Base-by-base conservation (phyloP, 768 basidiomycete genomes). In the Gautieria morchelliformis region DNA sequence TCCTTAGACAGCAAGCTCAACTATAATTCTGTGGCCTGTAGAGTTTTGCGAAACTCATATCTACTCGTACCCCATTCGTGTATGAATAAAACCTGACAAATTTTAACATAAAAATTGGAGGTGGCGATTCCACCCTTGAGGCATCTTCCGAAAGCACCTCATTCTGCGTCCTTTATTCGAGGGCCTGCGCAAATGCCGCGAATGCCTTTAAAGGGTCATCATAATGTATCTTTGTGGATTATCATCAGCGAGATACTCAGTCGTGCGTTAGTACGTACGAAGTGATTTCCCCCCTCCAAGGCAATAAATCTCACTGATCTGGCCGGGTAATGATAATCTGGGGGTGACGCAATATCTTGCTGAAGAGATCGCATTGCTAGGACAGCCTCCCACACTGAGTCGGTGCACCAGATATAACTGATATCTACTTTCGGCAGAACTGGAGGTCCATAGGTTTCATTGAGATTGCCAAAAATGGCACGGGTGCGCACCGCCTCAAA, bases 261-360 rank as follows among this genome's bases (percentile, higher is more conserved):
- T 44, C 3, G n/a, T 17, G 42, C 5, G 7, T 44, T 9, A 22
- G 9, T 9, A 40, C 56, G 10, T 27, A 57, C 56, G 37, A 35
- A 49, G 37, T 57, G 56, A 49, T 57, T 57, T 39, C 46, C 56
- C 7, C 41, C 53, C 32, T 57, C 56, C 24, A 57, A 14, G 10
- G 56, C 56, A 24, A 57, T 27, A 40, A 57, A 57, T 39, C 48
- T 57, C 24, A 57, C 56, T 24, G 24, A 27, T 46, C 56, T 37
- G 14, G 35, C 20, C 4, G 45, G 14, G 33, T 57, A 40, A 40
- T 48, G 22, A 33, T 22, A 19, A n/a, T 15, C 22, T 24, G 56
- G 56, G 14, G 46, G 56, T n/a, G 45, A 49, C 30, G 45, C 45
- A 37, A 57, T 33, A 6, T 57, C 56, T 30, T 32, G 45, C 20